A percentile compares a stretch with the other conserved stretches of the same genome.
Conservation (phyloP, 2,329 filamentous ascomycete species). For the Colletotrichum sp. region DNA sequence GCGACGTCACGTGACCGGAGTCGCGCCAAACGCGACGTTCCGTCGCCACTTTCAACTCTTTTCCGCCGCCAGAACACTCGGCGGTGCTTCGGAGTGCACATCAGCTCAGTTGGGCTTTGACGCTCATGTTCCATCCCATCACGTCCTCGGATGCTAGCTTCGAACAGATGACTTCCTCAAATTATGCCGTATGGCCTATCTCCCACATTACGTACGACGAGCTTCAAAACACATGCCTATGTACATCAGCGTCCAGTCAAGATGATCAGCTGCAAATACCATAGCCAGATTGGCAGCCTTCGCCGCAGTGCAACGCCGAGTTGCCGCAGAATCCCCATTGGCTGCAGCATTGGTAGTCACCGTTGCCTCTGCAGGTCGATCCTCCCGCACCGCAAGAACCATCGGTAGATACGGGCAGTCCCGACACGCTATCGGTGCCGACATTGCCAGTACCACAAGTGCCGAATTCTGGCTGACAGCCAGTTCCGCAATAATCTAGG, state of each 20-base stretch:
- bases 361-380: constrained; percentile 18
- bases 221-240: neutral
- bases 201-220: neutral
- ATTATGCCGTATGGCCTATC: neutral
- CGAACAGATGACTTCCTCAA: neutral
- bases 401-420: constrained; percentile 11
- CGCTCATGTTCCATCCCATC: neutral
- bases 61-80: neutral
- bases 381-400: constrained; percentile 15
- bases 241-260: neutral
- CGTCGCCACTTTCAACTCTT: neutral
- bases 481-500: constrained; percentile 18
- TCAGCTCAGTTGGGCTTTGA: neutral
- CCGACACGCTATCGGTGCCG: neutral
- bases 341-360: constrained; percentile 23
- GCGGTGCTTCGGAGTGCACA: neutral
- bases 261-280: constrained; percentile 18
- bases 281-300: constrained; percentile 20
- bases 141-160: neutral
- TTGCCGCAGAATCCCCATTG: constrained; percentile 24
- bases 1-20: neutral
- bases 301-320: constrained; percentile 16
- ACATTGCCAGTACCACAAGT: constrained; percentile 3
- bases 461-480: constrained; percentile 21
- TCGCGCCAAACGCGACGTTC: neutral